Conservation (phyloP, 768 basidiomycete genomes). For the Rhodocollybia butyracea region DNA sequence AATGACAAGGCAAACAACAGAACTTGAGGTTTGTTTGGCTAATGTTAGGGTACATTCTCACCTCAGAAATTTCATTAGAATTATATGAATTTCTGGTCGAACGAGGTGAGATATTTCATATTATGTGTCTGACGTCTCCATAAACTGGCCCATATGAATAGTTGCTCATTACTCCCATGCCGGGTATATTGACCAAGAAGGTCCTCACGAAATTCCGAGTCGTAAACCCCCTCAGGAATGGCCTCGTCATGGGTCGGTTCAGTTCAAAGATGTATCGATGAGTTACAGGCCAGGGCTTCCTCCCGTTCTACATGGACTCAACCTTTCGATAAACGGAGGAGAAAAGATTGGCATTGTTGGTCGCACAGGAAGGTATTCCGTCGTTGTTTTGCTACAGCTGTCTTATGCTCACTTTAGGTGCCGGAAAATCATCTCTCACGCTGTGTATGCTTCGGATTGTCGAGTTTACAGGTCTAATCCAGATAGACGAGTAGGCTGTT, state of each 20-base stretch:
- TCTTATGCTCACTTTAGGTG: constrained; percentile 29
- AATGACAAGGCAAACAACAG: constrained; percentile 59
- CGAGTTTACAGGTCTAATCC: constrained; percentile 61
- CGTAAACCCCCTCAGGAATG: constrained; percentile 55
- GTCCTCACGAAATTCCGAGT: constrained; percentile 56
- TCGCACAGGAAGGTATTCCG: constrained; percentile 22
- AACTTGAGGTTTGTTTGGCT: constrained; percentile 49
- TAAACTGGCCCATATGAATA: constrained; percentile 13
- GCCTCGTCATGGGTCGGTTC: constrained; percentile 60
- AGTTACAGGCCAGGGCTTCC: constrained; percentile 69
- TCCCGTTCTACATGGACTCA: constrained; percentile 63
- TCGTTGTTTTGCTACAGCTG: background rate
- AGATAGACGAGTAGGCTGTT: constrained; percentile 53
- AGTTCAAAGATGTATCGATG: constrained; percentile 58
- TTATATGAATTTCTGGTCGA: constrained; percentile 68
- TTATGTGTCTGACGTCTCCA: background rate
- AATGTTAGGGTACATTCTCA: background rate
- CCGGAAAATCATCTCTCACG: constrained; percentile 62
- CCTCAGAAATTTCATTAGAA: constrained; percentile 31
- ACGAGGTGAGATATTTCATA: constrained; percentile 32
- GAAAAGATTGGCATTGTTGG: constrained; percentile 83
- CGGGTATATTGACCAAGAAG: constrained; percentile 56
- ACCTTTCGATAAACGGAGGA: constrained; percentile 53
- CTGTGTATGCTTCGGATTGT: constrained; percentile 66
- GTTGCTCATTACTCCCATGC: constrained; percentile 53